Evolutionary conservation across 305 asterid genomes (phyloP).

Genomic region (Ilex paraguariensis): DNA sequence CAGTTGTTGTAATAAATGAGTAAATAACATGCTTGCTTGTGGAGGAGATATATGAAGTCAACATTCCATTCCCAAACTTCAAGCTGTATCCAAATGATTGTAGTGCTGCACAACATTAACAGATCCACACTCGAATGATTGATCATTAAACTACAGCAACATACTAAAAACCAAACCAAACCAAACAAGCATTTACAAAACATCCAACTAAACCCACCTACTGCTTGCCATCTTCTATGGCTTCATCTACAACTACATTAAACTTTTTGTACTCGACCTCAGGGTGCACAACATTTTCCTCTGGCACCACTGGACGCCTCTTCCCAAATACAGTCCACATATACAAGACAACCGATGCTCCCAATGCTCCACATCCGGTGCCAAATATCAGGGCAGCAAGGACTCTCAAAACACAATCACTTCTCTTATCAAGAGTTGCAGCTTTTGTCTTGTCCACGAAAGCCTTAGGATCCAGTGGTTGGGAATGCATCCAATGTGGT

Average conservation of each 20-base stretch:
- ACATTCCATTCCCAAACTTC: background rate
- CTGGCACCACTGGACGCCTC: conserved; percentile 73
- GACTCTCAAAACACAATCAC: conserved; percentile 54
- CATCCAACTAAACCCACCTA: conserved; percentile 21
- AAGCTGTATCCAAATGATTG: too few relatives aligned
- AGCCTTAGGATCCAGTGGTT: conserved; percentile 69
- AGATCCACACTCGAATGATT: background rate
- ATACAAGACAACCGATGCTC: conserved; percentile 51
- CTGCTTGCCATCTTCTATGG: conserved; percentile 56
- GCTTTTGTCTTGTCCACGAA: conserved; percentile 19
- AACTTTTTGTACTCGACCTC: conserved; percentile 40
- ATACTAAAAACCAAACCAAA: conserved; percentile 30
- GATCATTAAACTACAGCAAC: conserved; percentile 31
- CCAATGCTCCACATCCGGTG: conserved; percentile 72
- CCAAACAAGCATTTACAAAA: conserved; percentile 36
- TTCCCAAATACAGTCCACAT: conserved; percentile 55
- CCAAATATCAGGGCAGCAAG: conserved; percentile 59
- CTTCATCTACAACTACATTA: conserved; percentile 32
- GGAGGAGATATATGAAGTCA: conserved; percentile 3
- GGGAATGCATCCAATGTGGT: conserved; percentile 74
- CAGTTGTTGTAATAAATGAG: too few relatives aligned
- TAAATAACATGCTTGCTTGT: too few relatives aligned
- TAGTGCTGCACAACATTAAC: too few relatives aligned
- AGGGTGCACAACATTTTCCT: conserved; percentile 33
- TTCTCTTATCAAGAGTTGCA: conserved; percentile 23